Evolutionary conservation across 768 basidiomycete genomes (phyloP).

Genomic region (Tylopilus plumbeoviolaceoides): DNA sequence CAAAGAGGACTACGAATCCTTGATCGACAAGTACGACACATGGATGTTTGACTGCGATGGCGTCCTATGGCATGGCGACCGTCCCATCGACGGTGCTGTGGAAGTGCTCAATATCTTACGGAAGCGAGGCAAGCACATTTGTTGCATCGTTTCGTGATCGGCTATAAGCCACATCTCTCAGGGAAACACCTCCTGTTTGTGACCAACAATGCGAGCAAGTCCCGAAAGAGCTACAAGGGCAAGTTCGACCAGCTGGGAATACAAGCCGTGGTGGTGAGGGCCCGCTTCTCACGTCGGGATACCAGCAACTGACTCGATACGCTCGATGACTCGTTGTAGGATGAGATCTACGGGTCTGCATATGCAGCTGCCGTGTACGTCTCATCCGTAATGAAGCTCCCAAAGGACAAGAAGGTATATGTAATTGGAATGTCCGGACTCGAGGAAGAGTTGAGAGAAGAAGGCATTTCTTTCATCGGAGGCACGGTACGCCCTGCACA

Average conservation of each 20-base stretch:
- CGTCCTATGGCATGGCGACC: constrained; percentile 87
- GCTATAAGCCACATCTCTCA: constrained; percentile 7
- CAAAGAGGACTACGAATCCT: constrained; percentile 41
- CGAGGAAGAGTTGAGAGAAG: constrained; percentile 88
- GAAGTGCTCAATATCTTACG: constrained; percentile 74
- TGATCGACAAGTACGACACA: constrained; percentile 75
- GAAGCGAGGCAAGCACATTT: constrained; percentile 54
- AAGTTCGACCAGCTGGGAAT: constrained; percentile 92
- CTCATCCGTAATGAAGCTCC: constrained; percentile 83
- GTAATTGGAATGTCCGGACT: constrained; percentile 90
- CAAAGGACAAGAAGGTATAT: constrained; percentile 90
- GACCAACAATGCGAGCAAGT: constrained; percentile 97
- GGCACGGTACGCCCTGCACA: constrained; percentile 63
- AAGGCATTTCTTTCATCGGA: constrained; percentile 76
- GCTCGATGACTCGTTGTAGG: constrained; percentile 42
- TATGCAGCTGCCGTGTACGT: constrained; percentile 83
- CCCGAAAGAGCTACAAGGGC: constrained; percentile 77
- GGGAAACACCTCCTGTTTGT: constrained; percentile 90
- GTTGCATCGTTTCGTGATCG: constrained; percentile 1
- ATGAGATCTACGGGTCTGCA: constrained; percentile 96
- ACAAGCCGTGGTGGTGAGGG: constrained; percentile 75
- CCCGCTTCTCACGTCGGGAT: neutral
- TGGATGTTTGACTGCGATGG: constrained; percentile 98
- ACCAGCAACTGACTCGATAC: neutral
- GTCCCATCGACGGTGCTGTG: constrained; percentile 70